Base-by-base conservation (phyloP, 2,329 filamentous ascomycete genomes). In the Calonectria henricotiae region DNA sequence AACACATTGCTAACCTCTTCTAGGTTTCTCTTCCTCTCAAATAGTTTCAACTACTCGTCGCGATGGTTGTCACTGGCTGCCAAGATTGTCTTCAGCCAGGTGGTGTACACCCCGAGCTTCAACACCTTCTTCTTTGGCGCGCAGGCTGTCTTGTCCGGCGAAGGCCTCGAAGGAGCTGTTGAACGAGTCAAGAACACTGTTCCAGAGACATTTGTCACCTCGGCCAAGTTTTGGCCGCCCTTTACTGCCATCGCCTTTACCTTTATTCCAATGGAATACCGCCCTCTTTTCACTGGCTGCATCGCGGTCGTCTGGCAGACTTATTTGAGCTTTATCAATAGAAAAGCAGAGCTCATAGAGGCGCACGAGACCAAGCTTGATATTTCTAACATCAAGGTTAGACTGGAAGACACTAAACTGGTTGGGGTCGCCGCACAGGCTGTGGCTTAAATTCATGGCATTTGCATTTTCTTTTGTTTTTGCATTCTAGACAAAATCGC, bases 251-350 rank as follows among this genome's bases (percentile, higher is more conserved):
- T 98, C 79, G 95, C 88, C 81, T 97, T 98, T 78, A 90, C 92
- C n/a, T 96, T 94, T 77, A 85, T 98, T 5, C 90, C 91, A 30
- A 86, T 94, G 58, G 91, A 96, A 78, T 96, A 94, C 82, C 87
- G 95, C 62, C 93, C 91, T 76, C 88, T 97, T 17, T 96, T 98
- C 75, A 90, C 92, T 0, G 94, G 93, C 1, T 84, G 92, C 7
- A 88, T 97, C 73, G 94, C 94, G 1, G 92, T 98, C 62, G 93
- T 93, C 0, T 98, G 95, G 95, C 95, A 98, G 87, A 95, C 94
- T 0, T 98, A 98, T 85, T 79, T 98, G 76, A 94, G 91, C 75
- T 93, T 91, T 81, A 82, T 97, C 78, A 97, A 97, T 77, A 88
- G 92, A 77, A 85, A 86, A 71, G 94, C 93, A 1, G 94, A 94